phyloP scores from a whole-genome alignment of 441 rosid species.

The Gossypium trilobum region DNA sequence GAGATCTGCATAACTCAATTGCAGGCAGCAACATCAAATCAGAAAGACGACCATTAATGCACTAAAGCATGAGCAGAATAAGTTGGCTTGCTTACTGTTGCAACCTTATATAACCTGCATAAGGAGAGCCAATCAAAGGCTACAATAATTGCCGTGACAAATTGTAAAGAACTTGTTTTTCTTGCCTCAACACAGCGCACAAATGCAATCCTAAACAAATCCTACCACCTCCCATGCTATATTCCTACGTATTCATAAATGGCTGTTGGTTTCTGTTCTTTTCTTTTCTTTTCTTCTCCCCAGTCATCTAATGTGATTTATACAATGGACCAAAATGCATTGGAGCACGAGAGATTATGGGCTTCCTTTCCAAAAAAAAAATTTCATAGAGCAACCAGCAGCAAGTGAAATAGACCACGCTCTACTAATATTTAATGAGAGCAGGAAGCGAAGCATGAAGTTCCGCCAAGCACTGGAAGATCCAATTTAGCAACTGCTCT shows the following conservation, averaged over 20 bases:
- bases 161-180: not conserved
- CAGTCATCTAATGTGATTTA: not conserved
- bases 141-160: not conserved
- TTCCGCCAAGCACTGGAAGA: slow-evolving; percentile 83
- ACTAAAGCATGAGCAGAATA: not conserved
- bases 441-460: slow-evolving; percentile 78
- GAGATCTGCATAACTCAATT: not conserved
- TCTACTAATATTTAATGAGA: slow-evolving; percentile 61
- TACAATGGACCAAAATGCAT: not conserved
- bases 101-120: not conserved
- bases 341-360: not conserved
- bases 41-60: not conserved
- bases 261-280: not conserved
- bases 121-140: not conserved
- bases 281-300: not conserved
- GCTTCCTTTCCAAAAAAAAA: not conserved
- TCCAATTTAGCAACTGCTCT: slow-evolving; percentile 83
- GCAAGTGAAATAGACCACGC: not conserved
- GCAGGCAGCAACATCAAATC: not conserved
- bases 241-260: not conserved
- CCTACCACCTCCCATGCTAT: not conserved
- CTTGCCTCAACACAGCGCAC: not conserved
- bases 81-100: not conserved
- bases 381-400: not conserved
- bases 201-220: not conserved